Conservation (phyloP, 2,329 filamentous ascomycete species). For the Fusarium nodosum region DNA sequence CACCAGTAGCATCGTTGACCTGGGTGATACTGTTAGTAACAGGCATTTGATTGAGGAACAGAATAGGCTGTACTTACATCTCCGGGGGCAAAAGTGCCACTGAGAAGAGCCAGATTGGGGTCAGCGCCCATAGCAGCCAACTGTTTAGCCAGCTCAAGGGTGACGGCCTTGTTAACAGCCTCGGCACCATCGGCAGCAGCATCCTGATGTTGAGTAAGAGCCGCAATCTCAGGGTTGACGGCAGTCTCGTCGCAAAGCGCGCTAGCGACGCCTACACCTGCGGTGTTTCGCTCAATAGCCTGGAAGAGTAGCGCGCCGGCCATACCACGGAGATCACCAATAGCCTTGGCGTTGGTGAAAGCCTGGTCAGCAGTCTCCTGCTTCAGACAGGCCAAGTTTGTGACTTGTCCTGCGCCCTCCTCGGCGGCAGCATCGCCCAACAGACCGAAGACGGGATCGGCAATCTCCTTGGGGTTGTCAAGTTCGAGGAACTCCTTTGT, state of each 20-base stretch:
- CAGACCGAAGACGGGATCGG: conserved; percentile 17
- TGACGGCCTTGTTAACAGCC: conserved; percentile 28
- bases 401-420: conserved; percentile 56
- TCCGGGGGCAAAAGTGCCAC: conserved; percentile 25
- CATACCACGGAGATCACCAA: conserved; percentile 66
- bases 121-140: conserved; percentile 20
- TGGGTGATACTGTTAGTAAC: background rate
- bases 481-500: conserved; percentile 15
- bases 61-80: conserved; percentile 6
- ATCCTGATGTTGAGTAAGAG: conserved; percentile 24
- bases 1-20: conserved; percentile 11
- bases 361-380: conserved; percentile 69
- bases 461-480: conserved; percentile 24
- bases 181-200: conserved; percentile 1
- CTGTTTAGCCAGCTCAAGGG: conserved; percentile 16
- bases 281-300: conserved; percentile 66
- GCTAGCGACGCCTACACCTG: conserved; percentile 45
- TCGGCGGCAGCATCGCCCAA: conserved; percentile 15
- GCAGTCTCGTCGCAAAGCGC: conserved; percentile 17
- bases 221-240: conserved; percentile 19
- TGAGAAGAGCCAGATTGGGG: conserved; percentile 22
- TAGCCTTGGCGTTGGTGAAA: conserved; percentile 70
- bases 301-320: conserved; percentile 67
- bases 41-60: too few species aligned
- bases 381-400: conserved; percentile 61